These are phyloP conservation scores for Circinella umbellata DNA, from an alignment of 371 early-diverging fungal species.

Conservation along the genomic window DNA sequence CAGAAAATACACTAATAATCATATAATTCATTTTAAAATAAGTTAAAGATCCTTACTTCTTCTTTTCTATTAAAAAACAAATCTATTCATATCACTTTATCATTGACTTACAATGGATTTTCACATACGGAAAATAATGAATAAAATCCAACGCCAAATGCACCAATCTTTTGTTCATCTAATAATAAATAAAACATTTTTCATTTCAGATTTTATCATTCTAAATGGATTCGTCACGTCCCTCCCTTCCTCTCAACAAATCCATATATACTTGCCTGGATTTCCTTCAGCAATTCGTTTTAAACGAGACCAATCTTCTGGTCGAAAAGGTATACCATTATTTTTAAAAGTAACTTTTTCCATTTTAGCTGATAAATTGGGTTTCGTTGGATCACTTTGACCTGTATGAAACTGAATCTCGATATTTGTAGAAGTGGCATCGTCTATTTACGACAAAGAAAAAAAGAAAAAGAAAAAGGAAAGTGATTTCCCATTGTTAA, in stretches of 20 bases:
- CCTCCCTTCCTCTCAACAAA: too few relatives aligned
- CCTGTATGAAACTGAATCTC: conserved; percentile 61
- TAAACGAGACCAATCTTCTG: conserved; percentile 86
- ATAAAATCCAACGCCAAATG: conserved; percentile 92
- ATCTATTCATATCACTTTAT: too few relatives aligned
- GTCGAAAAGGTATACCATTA: conserved; percentile 83
- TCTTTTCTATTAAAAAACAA: too few relatives aligned
- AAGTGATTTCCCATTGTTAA: not conserved
- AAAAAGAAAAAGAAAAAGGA: not conserved
- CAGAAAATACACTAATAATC: conserved; percentile 61
- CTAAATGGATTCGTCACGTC: too few relatives aligned
- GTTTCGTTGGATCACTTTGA: conserved; percentile 38
- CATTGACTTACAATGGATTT: conserved; percentile 74
- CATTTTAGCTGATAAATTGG: conserved; percentile 58
- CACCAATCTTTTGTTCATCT: conserved; percentile 77
- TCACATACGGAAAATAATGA: conserved; percentile 88
- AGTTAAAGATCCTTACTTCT: too few relatives aligned
- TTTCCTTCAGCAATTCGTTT: conserved; percentile 93
- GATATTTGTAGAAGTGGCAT: conserved; percentile 65
- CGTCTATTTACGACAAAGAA: conserved; percentile 44
- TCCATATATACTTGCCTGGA: conserved; percentile 55
- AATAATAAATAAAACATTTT: not conserved
- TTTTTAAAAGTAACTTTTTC: conserved; percentile 77
- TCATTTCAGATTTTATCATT: too few relatives aligned
- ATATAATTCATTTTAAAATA: too few relatives aligned